Evolutionary conservation across 2,329 filamentous ascomycete genomes (phyloP), one percentile per base, ranked within the genome.

Genomic region (Aschersonia sp.): DNA sequence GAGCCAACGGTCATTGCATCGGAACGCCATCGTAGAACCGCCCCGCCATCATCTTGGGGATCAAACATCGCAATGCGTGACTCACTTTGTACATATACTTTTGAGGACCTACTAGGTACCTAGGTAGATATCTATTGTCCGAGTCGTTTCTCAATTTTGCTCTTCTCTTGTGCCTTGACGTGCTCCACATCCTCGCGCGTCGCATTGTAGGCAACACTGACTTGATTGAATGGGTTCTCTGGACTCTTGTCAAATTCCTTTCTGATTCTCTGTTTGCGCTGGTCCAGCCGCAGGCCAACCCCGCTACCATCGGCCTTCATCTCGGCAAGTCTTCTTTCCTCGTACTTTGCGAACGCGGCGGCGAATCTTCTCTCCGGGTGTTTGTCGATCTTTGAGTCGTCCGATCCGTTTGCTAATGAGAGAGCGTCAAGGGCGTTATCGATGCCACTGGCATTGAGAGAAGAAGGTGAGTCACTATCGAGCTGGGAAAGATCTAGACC

Each of bases 241-340:
- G 86, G 83, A 59, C 85, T 85, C 72, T 87, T 94, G 66, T 94
- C 85, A 64, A 97, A 98, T 69, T 97, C 92, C 72, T 94, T 94
- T 52, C 78, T 68, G 55, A 94, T 85, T 60, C 82, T 74, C 53
- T 90, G 85, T 58, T 89, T 81, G 66, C 85, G 83, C 75, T 96
- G 89, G 56, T 94, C 79, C 56, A 85, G 72, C 49, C 89, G 73
- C 60, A 97, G 65, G 1, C 87, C 87, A 49, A 83, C 64, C 22
- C 73, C 75, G 55, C 69, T 80, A 47, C 83, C 85, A 63, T 96
- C 88, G 47, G 78, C 70, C 60, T 90, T 85, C 76, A 96, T 87
- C 73, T 97, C 88, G 2, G 79, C 74, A 55, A 96, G 68, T 49
- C 90, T 72, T 30, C 84, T 71, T 65, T 89, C 87, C 68, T 94